Evolutionary conservation across 495 filamentous ascomycete species (phyloP), one percentile per base, ranked within the genome.

Genomic region (Jackrogersella minutella): DNA sequence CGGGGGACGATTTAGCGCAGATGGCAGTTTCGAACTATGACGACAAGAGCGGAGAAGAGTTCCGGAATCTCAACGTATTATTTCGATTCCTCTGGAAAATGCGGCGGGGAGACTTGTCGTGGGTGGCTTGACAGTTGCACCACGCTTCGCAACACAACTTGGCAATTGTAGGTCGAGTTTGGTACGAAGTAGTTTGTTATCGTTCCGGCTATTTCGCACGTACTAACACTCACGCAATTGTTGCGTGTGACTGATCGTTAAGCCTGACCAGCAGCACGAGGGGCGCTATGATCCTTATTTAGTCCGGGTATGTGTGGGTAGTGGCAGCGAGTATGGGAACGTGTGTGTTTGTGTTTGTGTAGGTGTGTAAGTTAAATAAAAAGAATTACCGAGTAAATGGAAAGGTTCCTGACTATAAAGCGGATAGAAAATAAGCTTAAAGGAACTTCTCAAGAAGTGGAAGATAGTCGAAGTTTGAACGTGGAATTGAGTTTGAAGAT

Each of bases 241-340:
- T 37, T 50, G 49, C 66, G 60, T 52, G 61, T 69, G 66, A 69
- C 54, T 64, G 63, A 41, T 40, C 26, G 55, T 60, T 60, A 11
- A 41, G 56, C 40, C 55, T 66, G 56, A 66, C 37, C 47, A 56
- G 54, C 33, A 52, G 54, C 37, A 49, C 53, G 44, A 58, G 54
- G 37, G 33, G 21, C 21, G 22, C 21, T 22, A 43, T 22, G 17
- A 43, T 19, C 40, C 40, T 43, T n/a, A n/a, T n/a, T n/a, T n/a
- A n/a, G n/a, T n/a, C n/a, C n/a, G n/a, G n/a, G 41, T 24, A 5
- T 26, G 7, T 24, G 21, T 10, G 21, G 34, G 39, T 17, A 24
- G 50, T 24, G n/a, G 41, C 24, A 36, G 13, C 17, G 13, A 31
- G 26, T 41, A 41, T 41, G 5, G 13, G n/a, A n/a, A n/a, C n/a